These are phyloP conservation scores for Annulohypoxylon truncatum DNA, from an alignment of 2,329 filamentous ascomycete species.

Conservation along the genomic window DNA sequence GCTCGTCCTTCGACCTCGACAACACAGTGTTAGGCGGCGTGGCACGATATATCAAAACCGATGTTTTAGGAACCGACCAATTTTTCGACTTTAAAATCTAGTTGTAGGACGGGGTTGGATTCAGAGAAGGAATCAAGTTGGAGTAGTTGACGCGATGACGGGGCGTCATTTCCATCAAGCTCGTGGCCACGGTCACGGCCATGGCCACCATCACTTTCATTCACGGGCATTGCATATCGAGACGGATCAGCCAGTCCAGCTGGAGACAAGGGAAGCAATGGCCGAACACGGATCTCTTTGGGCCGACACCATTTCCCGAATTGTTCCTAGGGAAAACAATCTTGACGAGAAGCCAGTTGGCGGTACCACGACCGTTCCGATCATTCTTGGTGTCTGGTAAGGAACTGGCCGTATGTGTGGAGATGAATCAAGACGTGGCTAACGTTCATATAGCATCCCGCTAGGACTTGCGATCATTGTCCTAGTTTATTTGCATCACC, in stretches of 20 bases:
- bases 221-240: conserved; percentile 36
- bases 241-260: conserved; percentile 25
- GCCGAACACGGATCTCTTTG: conserved; percentile 15
- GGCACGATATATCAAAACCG: neutral
- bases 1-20: conserved; percentile 13
- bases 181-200: conserved; percentile 45
- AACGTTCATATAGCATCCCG: conserved; percentile 72
- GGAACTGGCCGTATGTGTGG: conserved; percentile 52
- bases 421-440: conserved; percentile 26
- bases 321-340: conserved; percentile 49
- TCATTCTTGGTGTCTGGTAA: conserved; percentile 77
- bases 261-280: conserved; percentile 29
- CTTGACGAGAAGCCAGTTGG: conserved; percentile 71
- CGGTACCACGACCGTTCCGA: conserved; percentile 70
- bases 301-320: conserved; percentile 23
- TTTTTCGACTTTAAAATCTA: neutral
- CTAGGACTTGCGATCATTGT: conserved; percentile 73
- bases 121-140: conserved; percentile 23
- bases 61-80: neutral
- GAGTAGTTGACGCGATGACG: conserved; percentile 38
- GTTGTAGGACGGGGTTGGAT: neutral
- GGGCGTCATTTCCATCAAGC: conserved; percentile 36
- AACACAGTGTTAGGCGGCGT: neutral
- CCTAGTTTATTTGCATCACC: conserved; percentile 81
- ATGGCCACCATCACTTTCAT: conserved; percentile 43